A percentile compares a stretch with the other conserved stretches of the same genome.
phyloP scores from a whole-genome alignment of 2,329 filamentous ascomycete genomes.

The Trichophyton benhamiae region DNA sequence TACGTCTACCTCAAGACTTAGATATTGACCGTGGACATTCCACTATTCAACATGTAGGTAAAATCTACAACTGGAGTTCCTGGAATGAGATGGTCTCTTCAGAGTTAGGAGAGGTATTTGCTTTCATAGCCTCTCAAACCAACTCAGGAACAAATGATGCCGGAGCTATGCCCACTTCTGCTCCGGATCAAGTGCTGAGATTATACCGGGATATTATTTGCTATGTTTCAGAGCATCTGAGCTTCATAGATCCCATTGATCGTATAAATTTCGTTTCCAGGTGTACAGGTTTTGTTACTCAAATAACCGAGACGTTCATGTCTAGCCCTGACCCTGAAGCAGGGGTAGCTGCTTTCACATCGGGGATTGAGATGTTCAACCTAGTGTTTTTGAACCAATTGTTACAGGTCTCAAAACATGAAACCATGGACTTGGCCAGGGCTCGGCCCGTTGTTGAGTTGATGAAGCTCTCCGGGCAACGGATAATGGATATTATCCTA shows the following conservation, averaged over 20 bases:
- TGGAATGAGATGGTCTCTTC: slow-evolving; percentile 47
- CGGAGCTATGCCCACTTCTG: not conserved
- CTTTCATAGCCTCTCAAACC: slow-evolving; percentile 20
- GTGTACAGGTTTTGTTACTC: slow-evolving; percentile 24
- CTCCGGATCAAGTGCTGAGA: slow-evolving; percentile 8
- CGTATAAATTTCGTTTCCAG: slow-evolving; percentile 36
- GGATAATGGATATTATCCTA: slow-evolving; percentile 26
- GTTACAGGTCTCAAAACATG: slow-evolving; percentile 26
- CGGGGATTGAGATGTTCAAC: slow-evolving; percentile 18
- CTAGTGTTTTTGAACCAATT: slow-evolving; percentile 29
- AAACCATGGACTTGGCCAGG: slow-evolving; percentile 18
- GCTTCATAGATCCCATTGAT: slow-evolving; percentile 45
- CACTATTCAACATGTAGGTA: slow-evolving; percentile 26
- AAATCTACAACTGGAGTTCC: slow-evolving; percentile 35
- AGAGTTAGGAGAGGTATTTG: slow-evolving; percentile 30
- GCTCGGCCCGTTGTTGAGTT: slow-evolving; percentile 19
- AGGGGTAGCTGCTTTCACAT: slow-evolving; percentile 8
- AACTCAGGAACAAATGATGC: slow-evolving; percentile 10
- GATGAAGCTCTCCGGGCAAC: slow-evolving; percentile 24
- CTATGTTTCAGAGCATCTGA: slow-evolving; percentile 39
- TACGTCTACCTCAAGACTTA: slow-evolving; percentile 33
- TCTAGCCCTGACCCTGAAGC: slow-evolving; percentile 11
- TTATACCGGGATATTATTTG: slow-evolving; percentile 34
- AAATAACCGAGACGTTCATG: slow-evolving; percentile 26
- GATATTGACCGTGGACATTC: slow-evolving; percentile 31